These are phyloP conservation scores for Didymella keratinophila DNA, from an alignment of 2,329 filamentous ascomycete genomes.

Conservation along the genomic window DNA sequence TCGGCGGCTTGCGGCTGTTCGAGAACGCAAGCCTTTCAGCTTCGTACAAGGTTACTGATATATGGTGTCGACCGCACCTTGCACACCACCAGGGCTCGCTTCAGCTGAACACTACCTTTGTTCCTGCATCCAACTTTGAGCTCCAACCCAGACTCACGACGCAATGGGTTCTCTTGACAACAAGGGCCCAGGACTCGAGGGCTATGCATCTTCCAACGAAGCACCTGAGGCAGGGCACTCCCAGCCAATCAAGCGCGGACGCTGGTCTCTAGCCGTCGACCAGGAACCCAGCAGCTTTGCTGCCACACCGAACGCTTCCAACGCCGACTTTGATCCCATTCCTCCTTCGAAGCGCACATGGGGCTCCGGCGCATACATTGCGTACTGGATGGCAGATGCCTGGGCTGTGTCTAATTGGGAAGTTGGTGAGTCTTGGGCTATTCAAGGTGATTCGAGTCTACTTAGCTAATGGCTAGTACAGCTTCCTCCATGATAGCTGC, in stretches of 20 bases:
- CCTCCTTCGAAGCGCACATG: constrained; percentile 51
- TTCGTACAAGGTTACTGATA: neutral
- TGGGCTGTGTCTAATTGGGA: constrained; percentile 52
- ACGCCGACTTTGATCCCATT: constrained; percentile 51
- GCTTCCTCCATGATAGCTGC: constrained; percentile 43
- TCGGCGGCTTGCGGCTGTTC: constrained; percentile 4
- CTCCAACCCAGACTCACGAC: neutral
- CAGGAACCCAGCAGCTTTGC: constrained; percentile 50
- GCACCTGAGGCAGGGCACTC: constrained; percentile 30
- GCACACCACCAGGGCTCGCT: neutral
- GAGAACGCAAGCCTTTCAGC: neutral
- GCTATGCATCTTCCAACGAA: constrained; percentile 31
- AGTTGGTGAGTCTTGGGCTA: constrained; percentile 35
- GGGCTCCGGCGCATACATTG: constrained; percentile 45
- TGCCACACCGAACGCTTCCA: constrained; percentile 43
- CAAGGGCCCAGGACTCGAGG: constrained; percentile 14
- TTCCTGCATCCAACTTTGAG: neutral
- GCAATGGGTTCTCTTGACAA: constrained; percentile 18
- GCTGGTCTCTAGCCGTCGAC: constrained; percentile 43
- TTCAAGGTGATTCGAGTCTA: too few species aligned
- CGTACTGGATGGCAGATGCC: constrained; percentile 54
- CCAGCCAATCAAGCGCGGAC: constrained; percentile 27
- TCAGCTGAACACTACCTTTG: neutral
- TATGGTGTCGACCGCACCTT: neutral
- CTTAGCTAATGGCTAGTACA: neutral